Evolutionary conservation across 2,329 filamentous ascomycete species (phyloP), one percentile per base, ranked within the genome.

Genomic region (Periconia sp.): DNA sequence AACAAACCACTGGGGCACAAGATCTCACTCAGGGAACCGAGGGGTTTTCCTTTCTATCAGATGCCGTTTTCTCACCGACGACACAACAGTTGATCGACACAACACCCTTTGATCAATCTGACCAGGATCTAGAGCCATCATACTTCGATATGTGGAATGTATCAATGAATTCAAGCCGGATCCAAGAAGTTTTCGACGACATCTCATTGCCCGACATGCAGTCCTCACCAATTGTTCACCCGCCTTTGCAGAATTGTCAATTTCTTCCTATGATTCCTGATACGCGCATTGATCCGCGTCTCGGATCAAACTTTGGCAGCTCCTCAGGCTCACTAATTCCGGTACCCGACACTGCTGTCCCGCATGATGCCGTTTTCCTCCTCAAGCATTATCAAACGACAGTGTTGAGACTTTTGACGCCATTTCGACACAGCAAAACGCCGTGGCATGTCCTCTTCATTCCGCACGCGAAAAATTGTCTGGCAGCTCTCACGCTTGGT

Each of bases 401-500:
- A 4, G 64, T 74, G 3, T 61, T 73, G 13, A 54, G 52, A 4
- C 43, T 56, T n/a, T 60, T 57, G 33, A 64, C 54, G 7, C 65
- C 59, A 8, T 43, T 65, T 36, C 25, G 62, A 38, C 61, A 68
- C 16, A 63, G 65, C 2, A 73, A 73, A 39, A 74, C 73, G 0
- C 74, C 73, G 0, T 76, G 74, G 73, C 68, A 75, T 32, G 54
- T 74, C 0, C 64, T 77, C 0, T 70, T 76, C 13, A 52, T 76
- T 0, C 73, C 74, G 0, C 69, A 72, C 30, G 68, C 68, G 0
- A 70, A 75, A 2, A 66, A 70, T 22, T 72, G 70, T 0, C 64
- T 76, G 31, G 74, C 73, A 2, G 71, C 73, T 29, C 43, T 76
- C 1, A 69, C 71, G 0, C 55, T 77, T 1, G 73, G 71, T 29